phyloP scores from a whole-genome alignment of 2,329 filamentous ascomycete species.

The Cladobotryum mycophilum region DNA sequence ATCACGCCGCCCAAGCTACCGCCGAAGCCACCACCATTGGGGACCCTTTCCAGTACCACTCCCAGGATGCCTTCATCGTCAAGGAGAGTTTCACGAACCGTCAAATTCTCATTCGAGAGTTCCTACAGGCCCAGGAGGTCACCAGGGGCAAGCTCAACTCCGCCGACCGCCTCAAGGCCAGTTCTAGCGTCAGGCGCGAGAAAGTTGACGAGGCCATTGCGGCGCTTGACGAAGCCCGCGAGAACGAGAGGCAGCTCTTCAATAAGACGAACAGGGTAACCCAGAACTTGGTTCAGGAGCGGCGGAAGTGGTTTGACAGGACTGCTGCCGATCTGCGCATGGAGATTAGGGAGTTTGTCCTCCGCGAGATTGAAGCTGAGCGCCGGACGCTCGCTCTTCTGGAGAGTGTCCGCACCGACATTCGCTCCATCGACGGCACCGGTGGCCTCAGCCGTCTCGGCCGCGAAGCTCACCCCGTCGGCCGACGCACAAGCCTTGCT shows the following conservation, averaged over 20 bases:
- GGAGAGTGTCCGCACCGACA: constrained; percentile 89
- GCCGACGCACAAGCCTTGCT: constrained; percentile 67
- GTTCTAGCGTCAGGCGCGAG: constrained; percentile 79
- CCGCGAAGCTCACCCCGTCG: constrained; percentile 76
- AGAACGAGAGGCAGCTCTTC: constrained; percentile 71
- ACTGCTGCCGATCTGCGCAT: constrained; percentile 78
- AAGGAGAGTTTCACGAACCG: constrained; percentile 98
- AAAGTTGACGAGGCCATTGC: constrained; percentile 98
- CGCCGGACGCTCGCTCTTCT: constrained; percentile 83
- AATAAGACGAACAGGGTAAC: constrained; percentile 88
- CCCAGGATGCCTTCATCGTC: constrained; percentile 91
- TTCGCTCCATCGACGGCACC: constrained; percentile 84
- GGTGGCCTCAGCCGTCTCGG: constrained; percentile 87
- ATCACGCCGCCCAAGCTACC: constrained; percentile 91
- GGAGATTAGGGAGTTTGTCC: constrained; percentile 84
- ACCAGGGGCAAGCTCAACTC: constrained; percentile 78
- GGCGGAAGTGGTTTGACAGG: constrained; percentile 82
- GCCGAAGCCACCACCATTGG: constrained; percentile 92
- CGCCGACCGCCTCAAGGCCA: constrained; percentile 81
- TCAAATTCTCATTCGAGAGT: constrained; percentile 89
- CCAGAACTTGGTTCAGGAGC: constrained; percentile 79
- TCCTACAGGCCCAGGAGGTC: constrained; percentile 81
- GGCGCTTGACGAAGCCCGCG: constrained; percentile 79
- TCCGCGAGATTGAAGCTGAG: constrained; percentile 93
- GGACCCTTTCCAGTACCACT: constrained; percentile 91